Base-by-base conservation (phyloP, 257 asterid genomes). In the Mitragyna speciosa region DNA sequence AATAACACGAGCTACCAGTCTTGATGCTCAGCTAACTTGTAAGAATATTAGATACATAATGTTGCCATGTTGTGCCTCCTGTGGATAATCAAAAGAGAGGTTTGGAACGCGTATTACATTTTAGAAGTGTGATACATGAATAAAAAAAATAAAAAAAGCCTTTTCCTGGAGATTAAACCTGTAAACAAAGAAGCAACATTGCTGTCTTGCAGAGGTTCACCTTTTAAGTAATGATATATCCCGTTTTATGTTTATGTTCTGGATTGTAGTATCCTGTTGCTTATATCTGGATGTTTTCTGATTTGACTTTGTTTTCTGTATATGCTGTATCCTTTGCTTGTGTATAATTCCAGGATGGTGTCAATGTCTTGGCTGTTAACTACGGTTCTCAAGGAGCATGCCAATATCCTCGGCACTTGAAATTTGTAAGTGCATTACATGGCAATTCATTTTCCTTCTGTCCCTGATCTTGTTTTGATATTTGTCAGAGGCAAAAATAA, bases 331-430 rank as follows among this genome's bases (percentile, higher is more conserved):
- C 0, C 41, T 58, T 66, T 77, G 17, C 24, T 66, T 65, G 45
- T 69, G 36, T 1, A 20, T 20, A 66, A 52, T 84, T 79, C 81
- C 92, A 96, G 98, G 99, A 94, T 19, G 97, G 98, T 71, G 96
- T 89, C 52, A 92, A 92, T 88, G 86, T 94, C 63, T 81, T 96
- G 92, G 97, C 94, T 6, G 93, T 94, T 80, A 96, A 91, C 83
- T 94, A 96, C 85, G 97, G 98, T 39, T 88, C 98, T 80, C 95
- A 94, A 73, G 96, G 98, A 80, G 85, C 94, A 9, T 96, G 98
- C 83, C 97, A 85, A 63, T 89, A 88, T 86, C 98, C 97, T 80
- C 98, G 96, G 73, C 90, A 73, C 64, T 59, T 86, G 81, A 96
- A 90, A 85, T 79, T 86, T 84, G 99, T 96, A 87, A 89, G 98